A percentile compares a stretch with the other conserved stretches of the same genome.
Conservation (phyloP, 768 basidiomycete genomes). For the Xerocomellus intermedius region DNA sequence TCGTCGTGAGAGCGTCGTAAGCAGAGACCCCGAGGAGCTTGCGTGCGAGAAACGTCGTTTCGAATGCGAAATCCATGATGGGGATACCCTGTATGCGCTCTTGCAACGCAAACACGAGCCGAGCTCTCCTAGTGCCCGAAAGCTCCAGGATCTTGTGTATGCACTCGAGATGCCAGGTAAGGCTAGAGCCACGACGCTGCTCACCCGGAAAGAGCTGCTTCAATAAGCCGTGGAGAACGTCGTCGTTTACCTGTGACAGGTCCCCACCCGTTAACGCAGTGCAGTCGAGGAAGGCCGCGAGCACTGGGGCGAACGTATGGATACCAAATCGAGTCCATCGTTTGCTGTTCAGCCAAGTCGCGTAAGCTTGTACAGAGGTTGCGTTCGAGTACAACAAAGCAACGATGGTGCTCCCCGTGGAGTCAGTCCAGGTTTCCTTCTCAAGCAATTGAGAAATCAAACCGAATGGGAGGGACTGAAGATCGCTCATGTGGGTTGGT, state of each 20-base stretch:
- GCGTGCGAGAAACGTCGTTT: slow-evolving; percentile 34
- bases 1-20: slow-evolving; percentile 26
- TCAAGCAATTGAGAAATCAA: slow-evolving; percentile 39
- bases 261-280: slow-evolving; percentile 16
- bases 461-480: slow-evolving; percentile 13
- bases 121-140: slow-evolving; percentile 19
- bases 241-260: slow-evolving; percentile 20
- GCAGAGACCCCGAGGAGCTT: slow-evolving; percentile 24
- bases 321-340: slow-evolving; percentile 14
- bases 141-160: slow-evolving; percentile 29
- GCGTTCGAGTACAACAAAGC: slow-evolving; percentile 44
- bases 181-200: neutral
- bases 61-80: slow-evolving; percentile 27
- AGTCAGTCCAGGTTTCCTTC: slow-evolving; percentile 42
- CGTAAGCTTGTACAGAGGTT: slow-evolving; percentile 26
- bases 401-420: slow-evolving; percentile 44
- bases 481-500: neutral
- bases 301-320: slow-evolving; percentile 36
- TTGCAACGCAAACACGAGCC: slow-evolving; percentile 24
- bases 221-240: slow-evolving; percentile 34
- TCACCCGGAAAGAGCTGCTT: slow-evolving; percentile 17
- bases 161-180: slow-evolving; percentile 20
- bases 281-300: slow-evolving; percentile 50
- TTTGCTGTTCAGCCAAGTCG: slow-evolving; percentile 40
- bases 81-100: slow-evolving; percentile 28